Evolutionary conservation across 2,329 filamentous ascomycete genomes (phyloP), one percentile per base, ranked within the genome.

Genomic region (Trichoderma sp.): DNA sequence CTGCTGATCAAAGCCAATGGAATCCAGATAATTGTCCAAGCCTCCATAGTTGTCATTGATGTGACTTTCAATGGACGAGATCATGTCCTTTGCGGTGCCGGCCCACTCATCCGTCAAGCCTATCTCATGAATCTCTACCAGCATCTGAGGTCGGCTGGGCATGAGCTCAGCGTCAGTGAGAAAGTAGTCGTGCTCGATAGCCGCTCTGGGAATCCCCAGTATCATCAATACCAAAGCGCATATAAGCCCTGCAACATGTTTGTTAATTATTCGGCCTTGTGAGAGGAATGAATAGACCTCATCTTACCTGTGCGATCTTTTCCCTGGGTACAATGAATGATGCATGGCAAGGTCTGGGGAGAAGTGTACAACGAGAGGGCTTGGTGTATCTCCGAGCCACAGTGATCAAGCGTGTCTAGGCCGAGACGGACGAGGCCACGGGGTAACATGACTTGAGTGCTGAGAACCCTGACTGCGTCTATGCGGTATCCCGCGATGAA

Each of bases 291-390:
- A 36, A 11, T 28, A n/a, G 57, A n/a, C 39, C 6, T 14, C 5
- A 32, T 60, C 74, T 66, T 73, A 80, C 81, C 81, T 70, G 82
- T 83, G 2, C 94, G 88, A 78, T 97, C 94, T 79, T 97, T 97
- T 72, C 94, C 94, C 77, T 97, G 93, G 0, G 94, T 96, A 80
- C 94, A 97, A 80, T 97, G 93, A 3, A 96, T 83, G 8, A 97
- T 79, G 1, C 90, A 81, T 0, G 94, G 93, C 74, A 90, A 89
- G 18, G 84, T 85, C 0, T 80, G 75, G 3, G 73, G 28, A 8
- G 70, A 68, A 6, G 79, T 74, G 66, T 81, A 82, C 1, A 81
- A 71, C 9, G 73, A 74, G 43, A 83, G 74, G 7, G 77, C 76
- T 64, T 80, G 73, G 28, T 84, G 85, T 21, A 94, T 86, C 77